Base-by-base conservation (phyloP, 2,329 filamentous ascomycete species). In the Cryphonectria radicalis region DNA sequence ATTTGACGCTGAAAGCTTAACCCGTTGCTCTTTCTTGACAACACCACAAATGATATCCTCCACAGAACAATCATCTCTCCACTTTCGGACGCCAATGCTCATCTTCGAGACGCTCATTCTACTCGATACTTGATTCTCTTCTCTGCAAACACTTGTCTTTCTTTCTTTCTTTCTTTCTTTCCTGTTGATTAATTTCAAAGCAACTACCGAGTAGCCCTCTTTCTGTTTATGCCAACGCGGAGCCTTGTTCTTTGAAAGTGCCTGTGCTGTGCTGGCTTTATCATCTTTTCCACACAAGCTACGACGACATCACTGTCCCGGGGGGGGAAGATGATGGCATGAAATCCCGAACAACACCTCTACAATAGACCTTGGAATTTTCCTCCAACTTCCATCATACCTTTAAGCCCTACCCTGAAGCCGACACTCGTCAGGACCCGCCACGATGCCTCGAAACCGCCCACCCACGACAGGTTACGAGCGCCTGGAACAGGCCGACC, bases 401-500 rank as follows among this genome's bases (percentile, higher is more conserved):
- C n/a, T 68, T 25, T 2, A 13, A 40, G 3, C 37, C 2, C 19
- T 42, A 7, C 46, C 46, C 46, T 50, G 46, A 50, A 50, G 59
- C 66, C 63, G 37, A 62, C 50, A 35, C 19, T n/a, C 59, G 22
- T 25, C 59, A 19, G 8, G 63, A 68, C 7, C 69, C 66, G 70
- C 72, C 76, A 84, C 78, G 74, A 93, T 93, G 91, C 87, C 91
- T 77, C 89, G 88, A 79, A 84, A 84, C 74, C 88, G 91, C 71
- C 92, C 91, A 73, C 87, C 91, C 71, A 93, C 91, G 60, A 95
- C 93, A 74, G 93, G 93, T 81, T 96, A 96, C 83, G 93, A 94
- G 81, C 92, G 92, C 78, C 90, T 96, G 71, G 91, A 93, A 74
- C 93, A 96, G 82, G 93, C 92, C 76, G 93, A 95, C 78, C 90